Evolutionary conservation across 2,329 filamentous ascomycete genomes (phyloP), one percentile per base, ranked within the genome.

Genomic region (Aspergillus bombycis): DNA sequence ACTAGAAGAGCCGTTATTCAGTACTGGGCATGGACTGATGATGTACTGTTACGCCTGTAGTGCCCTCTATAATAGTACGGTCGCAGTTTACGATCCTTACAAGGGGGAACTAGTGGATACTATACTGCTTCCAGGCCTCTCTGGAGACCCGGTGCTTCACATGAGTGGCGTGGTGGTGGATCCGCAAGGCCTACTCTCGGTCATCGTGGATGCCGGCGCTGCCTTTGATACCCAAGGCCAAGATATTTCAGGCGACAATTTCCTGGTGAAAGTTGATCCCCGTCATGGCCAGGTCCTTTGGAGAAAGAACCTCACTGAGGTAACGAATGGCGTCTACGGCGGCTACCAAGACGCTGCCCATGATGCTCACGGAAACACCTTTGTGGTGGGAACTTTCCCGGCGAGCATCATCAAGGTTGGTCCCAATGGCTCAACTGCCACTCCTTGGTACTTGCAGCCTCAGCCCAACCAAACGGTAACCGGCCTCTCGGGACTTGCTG

Each of bases 221-320:
- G 55, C 55, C 21, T 57, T 57, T 21, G 55, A 57, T 7, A 57
- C 55, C n/a, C n/a, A 38, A n/a, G 55, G 55, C 8, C 36, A 57
- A 11, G 36, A 57, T 30, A 57, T 57, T 1, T 30, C 34, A 28
- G 55, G 55, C 36, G 55, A 57, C 1, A 57, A 57, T 38, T 57
- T 57, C 3, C 23, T 57, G 8, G 32, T 57, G 0, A 57, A 57
- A 28, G 55, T 57, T n/a, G 55, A 57, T 43, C 55, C 36, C 10
- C 9, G 5, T 3, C 21, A 14, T 19, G 34, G 55, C n/a, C 12
- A 57, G 21, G 55, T 57, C 26, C 55, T 57, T 16, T 57, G 55
- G 55, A 34, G 26, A 21, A 57, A n/a, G 23, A 57, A 57, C 23
- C 55, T 57, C 14, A 57, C 55, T 12, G 55, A 45, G 8, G 34